Conservation (phyloP, 495 filamentous ascomycete genomes). For the Penicillium pancosmium region DNA sequence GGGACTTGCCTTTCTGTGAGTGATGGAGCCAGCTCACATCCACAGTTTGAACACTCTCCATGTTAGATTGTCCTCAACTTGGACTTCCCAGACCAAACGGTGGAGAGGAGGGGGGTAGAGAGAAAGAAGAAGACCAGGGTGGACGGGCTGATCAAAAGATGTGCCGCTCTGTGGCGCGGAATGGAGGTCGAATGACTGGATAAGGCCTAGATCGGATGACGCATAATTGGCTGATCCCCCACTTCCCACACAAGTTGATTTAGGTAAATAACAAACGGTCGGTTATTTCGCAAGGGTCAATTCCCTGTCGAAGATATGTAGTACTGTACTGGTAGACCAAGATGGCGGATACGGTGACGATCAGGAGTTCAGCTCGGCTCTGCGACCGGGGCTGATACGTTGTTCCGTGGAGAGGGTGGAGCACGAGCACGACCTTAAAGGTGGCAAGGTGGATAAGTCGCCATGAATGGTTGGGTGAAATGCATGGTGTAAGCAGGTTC, state of each 20-base stretch:
- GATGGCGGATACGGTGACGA: slow-evolving; percentile 3
- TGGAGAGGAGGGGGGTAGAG: not conserved
- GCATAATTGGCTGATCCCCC: slow-evolving; percentile 34
- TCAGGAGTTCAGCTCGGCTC: slow-evolving; percentile 15
- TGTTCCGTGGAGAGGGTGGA: slow-evolving; percentile 3
- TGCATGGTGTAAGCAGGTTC: slow-evolving; percentile 5
- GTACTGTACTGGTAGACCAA: slow-evolving; percentile 6
- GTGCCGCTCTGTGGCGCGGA: slow-evolving; percentile 26
- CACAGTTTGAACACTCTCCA: slow-evolving; percentile 67
- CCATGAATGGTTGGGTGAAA: not conserved
- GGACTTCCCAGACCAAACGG: not conserved
- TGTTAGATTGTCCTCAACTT: slow-evolving; percentile 27
- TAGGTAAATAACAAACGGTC: not conserved
- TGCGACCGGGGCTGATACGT: slow-evolving; percentile 18
- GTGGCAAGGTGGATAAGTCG: not conserved
- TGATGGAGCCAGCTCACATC: slow-evolving; percentile 74
- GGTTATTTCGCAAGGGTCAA: not conserved
- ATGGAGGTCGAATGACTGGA: slow-evolving; percentile 25
- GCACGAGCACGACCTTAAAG: not conserved
- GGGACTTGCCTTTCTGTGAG: slow-evolving; percentile 57
- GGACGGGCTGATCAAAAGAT: not conserved
- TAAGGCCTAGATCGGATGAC: slow-evolving; percentile 29
- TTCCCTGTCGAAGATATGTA: slow-evolving; percentile 1
- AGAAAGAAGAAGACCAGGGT: not conserved
- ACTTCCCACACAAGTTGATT: slow-evolving; percentile 13